Evolutionary conservation across 192 early-diverging fungal genomes (phyloP).

Genomic region (Coemansia sp.): DNA sequence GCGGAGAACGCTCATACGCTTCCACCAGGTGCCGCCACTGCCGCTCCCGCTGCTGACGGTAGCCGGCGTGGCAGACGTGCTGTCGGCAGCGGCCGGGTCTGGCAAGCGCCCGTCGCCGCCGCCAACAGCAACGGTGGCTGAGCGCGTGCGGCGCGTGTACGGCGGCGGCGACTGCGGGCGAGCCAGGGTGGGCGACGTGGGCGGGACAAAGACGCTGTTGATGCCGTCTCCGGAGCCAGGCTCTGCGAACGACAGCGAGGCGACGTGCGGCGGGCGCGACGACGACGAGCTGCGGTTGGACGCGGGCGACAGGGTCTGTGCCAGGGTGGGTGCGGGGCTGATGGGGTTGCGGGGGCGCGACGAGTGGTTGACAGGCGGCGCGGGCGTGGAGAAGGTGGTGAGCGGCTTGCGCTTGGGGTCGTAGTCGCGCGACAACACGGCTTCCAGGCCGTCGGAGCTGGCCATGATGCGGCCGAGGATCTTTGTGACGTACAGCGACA

Average conservation of each 20-base stretch:
- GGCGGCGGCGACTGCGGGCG: slow-evolving; percentile 25
- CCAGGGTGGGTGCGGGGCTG: not conserved
- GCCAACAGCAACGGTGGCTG: slow-evolving; percentile 39
- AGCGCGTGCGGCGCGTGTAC: slow-evolving; percentile 39
- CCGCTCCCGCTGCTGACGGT: slow-evolving; percentile 12
- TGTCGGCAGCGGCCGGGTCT: slow-evolving; percentile 3
- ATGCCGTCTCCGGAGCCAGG: slow-evolving; percentile 50
- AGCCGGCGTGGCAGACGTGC: slow-evolving; percentile 18
- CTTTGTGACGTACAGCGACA: slow-evolving; percentile 74
- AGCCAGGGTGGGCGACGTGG: slow-evolving; percentile 30
- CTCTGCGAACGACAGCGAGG: slow-evolving; percentile 16
- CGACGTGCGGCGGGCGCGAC: slow-evolving; percentile 11
- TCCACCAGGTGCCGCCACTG: slow-evolving; percentile 41
- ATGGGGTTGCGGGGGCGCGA: slow-evolving; percentile 5
- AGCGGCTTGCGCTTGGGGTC: slow-evolving; percentile 16
- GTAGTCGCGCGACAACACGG: slow-evolving; percentile 53
- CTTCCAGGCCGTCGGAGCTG: slow-evolving; percentile 53
- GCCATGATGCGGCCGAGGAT: slow-evolving; percentile 73
- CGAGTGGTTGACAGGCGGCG: slow-evolving; percentile 9
- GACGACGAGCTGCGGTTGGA: slow-evolving; percentile 8
- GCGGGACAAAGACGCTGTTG: slow-evolving; percentile 53
- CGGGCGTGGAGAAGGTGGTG: slow-evolving; percentile 10
- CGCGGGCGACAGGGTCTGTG: slow-evolving; percentile 6
- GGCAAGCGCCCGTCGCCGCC: not conserved
- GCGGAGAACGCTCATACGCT: slow-evolving; percentile 46